Conservation (phyloP, 2,329 filamentous ascomycete species). For the Colletotrichum sp. region DNA sequence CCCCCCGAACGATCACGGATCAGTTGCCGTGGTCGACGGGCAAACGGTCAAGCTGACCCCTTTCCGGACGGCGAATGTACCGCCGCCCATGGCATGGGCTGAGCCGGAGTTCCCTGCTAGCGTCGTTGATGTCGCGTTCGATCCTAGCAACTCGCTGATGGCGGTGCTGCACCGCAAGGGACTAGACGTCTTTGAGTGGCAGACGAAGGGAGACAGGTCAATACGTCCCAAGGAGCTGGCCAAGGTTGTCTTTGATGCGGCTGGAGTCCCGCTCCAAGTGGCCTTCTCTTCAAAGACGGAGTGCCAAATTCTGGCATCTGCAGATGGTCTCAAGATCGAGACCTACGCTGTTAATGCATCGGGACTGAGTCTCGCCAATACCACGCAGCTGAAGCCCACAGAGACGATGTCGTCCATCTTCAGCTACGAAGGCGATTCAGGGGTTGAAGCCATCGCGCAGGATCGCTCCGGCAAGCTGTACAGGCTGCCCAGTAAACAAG, state of each 20-base stretch:
- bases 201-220: constrained; percentile 60
- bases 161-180: constrained; percentile 73
- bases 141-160: constrained; percentile 66
- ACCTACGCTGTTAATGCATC: not conserved
- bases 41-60: constrained; percentile 82
- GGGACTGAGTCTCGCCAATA: not conserved
- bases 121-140: constrained; percentile 77
- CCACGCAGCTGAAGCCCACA: not conserved
- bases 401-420: constrained; percentile 29
- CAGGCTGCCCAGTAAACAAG: constrained; percentile 31
- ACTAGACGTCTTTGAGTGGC: constrained; percentile 74
- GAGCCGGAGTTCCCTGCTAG: constrained; percentile 69
- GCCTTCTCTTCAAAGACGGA: constrained; percentile 29
- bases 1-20: constrained; percentile 77
- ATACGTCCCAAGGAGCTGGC: constrained; percentile 45
- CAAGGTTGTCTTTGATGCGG: constrained; percentile 41
- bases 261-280: constrained; percentile 32
- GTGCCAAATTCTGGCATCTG: constrained; percentile 36
- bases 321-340: constrained; percentile 23
- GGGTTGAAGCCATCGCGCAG: constrained; percentile 46
- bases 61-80: constrained; percentile 81
- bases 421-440: constrained; percentile 33
- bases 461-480: constrained; percentile 51
- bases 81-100: constrained; percentile 89
- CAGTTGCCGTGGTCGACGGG: constrained; percentile 86